Evolutionary conservation across 2,329 filamentous ascomycete species (phyloP).

Genomic region (Emergomyces orientalis): DNA sequence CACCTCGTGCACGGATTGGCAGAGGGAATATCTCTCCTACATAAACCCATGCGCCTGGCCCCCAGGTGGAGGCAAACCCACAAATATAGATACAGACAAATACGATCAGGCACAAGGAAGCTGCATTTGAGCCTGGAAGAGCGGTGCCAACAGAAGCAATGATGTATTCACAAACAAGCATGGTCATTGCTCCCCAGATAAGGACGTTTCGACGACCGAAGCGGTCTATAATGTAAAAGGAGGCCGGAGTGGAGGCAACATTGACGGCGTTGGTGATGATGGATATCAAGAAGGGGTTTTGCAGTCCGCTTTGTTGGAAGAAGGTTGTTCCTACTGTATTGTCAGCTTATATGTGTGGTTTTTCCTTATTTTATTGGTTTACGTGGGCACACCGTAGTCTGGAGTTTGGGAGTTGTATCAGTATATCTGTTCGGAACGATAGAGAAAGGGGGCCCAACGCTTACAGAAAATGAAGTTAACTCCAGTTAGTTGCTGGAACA

Average conservation of each 20-base stretch:
- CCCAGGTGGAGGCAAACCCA: slow-evolving; percentile 47
- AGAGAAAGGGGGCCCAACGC: not conserved
- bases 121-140: slow-evolving; percentile 28
- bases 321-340: slow-evolving; percentile 41
- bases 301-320: slow-evolving; percentile 42
- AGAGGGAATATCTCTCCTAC: slow-evolving; percentile 54
- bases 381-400: slow-evolving; percentile 9
- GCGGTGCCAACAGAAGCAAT: slow-evolving; percentile 43
- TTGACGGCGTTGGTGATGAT: slow-evolving; percentile 47
- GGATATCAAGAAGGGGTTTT: slow-evolving; percentile 43
- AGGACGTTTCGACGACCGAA: slow-evolving; percentile 46
- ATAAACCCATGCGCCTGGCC: slow-evolving; percentile 44
- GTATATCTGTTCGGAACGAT: not conserved
- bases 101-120: slow-evolving; percentile 39
- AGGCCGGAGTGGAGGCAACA: slow-evolving; percentile 44
- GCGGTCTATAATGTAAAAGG: slow-evolving; percentile 46
- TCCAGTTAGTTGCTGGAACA: slow-evolving; percentile 67
- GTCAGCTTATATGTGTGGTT: not conserved
- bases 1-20: slow-evolving; percentile 53
- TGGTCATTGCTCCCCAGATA: slow-evolving; percentile 44
- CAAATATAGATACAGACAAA: slow-evolving; percentile 48
- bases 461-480: slow-evolving; percentile 54
- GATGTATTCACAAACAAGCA: slow-evolving; percentile 46
- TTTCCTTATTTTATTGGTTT: not conserved
- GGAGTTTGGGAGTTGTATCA: not conserved